Base-by-base conservation (phyloP, 129 eudicot species). In the Flaveria ramosissima region DNA sequence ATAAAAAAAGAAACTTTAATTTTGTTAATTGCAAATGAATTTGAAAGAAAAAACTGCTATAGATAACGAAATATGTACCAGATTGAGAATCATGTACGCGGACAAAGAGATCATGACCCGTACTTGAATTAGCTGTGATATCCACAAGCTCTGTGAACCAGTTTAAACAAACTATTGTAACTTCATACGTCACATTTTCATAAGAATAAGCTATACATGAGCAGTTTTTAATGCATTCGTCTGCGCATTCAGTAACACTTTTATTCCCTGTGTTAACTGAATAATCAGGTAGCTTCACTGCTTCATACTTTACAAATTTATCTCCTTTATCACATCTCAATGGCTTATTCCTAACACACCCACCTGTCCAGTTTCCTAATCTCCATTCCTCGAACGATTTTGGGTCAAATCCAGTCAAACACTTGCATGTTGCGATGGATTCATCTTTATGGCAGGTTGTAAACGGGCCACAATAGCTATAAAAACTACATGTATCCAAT, bases 381-480 rank as follows among this genome's bases (percentile, higher is more conserved):
- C 59, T 65, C 92, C 92, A 88, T 21, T 75, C 42, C 0, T 59
- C 73, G 5, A 1, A 57, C 7, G 62, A 55, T 60, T 21, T 66
- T 41, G 92, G 84, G 57, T 74, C 30, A 26, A 80, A 85, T 41
- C 92, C 86, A 0, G 78, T 60, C 60, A 83, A 51, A 64, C 89
- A 88, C 56, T 61, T 68, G 72, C 92, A 88, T 6, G 1, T 1
- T 0, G 47, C 43, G 32, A 19, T 2, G 9, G 15, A 50, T 11
- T 42, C 70, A 20, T 13, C 48, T 51, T 71, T 60, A 36, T 76
- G 66, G 32, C 92, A 88, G 47, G 19, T 53, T 6, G 72, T 72
- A 71, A 59, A 80, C 15, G 75, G 19, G 16, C 92, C 89, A 61
- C 92, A 88, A 47, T 46, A 59, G 15, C 69, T 45, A 53, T 77